These are phyloP conservation scores for Russula virescens DNA, from an alignment of 768 basidiomycete species.

Conservation along the genomic window DNA sequence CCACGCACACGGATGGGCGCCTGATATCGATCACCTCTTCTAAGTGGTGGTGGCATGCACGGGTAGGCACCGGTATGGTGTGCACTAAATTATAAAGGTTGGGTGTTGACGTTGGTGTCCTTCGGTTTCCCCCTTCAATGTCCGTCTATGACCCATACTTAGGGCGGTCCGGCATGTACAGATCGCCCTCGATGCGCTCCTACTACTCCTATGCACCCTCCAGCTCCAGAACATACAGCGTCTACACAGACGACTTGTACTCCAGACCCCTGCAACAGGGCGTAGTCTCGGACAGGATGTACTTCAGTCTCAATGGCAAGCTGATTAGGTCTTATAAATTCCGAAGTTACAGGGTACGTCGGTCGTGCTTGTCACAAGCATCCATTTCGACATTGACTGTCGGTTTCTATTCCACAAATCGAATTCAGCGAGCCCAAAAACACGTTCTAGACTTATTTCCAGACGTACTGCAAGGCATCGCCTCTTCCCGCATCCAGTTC, in stretches of 20 bases:
- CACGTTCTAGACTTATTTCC: slow-evolving; percentile 14
- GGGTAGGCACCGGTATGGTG: background rate
- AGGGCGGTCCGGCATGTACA: slow-evolving; percentile 5
- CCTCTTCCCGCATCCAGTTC: slow-evolving; percentile 20
- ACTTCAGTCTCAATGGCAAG: slow-evolving; percentile 15
- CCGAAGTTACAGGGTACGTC: slow-evolving; percentile 10
- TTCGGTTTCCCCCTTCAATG: slow-evolving; percentile 4
- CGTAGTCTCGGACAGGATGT: slow-evolving; percentile 12
- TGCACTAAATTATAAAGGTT: slow-evolving; percentile 14
- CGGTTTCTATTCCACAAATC: background rate
- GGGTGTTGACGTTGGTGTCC: background rate
- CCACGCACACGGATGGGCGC: background rate
- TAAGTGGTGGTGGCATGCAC: background rate
- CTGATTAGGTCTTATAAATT: slow-evolving; percentile 12
- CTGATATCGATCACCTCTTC: slow-evolving; percentile 1
- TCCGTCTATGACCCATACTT: slow-evolving; percentile 18
- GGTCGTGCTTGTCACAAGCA: background rate
- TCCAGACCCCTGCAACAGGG: background rate
- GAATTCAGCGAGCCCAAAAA: slow-evolving; percentile 7
- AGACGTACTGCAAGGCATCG: slow-evolving; percentile 6
- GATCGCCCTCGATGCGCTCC: slow-evolving; percentile 8
- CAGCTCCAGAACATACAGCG: background rate
- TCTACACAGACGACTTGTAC: background rate
- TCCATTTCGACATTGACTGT: background rate
- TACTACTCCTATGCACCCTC: slow-evolving; percentile 6